Evolutionary conservation across 768 basidiomycete species (phyloP).

Genomic region (Daedalea quercina): DNA sequence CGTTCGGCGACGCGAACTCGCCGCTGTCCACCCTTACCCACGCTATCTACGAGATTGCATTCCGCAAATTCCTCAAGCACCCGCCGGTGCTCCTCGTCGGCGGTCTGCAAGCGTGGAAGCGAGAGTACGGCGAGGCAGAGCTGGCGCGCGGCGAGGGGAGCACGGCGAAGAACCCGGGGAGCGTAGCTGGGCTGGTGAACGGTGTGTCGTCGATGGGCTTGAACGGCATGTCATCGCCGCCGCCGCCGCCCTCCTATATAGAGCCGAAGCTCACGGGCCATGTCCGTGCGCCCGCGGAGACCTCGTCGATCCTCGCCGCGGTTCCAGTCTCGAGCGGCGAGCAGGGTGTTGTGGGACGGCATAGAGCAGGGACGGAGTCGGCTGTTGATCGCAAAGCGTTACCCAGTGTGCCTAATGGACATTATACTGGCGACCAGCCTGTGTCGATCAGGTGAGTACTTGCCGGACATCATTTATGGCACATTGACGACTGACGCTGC

Average conservation of each 20-base stretch:
- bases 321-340: slow-evolving; percentile 2
- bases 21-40: slow-evolving; percentile 56
- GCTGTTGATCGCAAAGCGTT: slow-evolving; percentile 15
- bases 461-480: not conserved
- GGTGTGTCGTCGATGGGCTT: slow-evolving; percentile 4
- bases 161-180: not conserved
- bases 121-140: slow-evolving; percentile 40
- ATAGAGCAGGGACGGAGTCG: slow-evolving; percentile 12
- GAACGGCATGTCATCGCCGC: slow-evolving; percentile 6
- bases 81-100: slow-evolving; percentile 82
- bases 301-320: slow-evolving; percentile 3
- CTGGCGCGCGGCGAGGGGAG: slow-evolving; percentile 20
- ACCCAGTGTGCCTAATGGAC: slow-evolving; percentile 14
- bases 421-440: slow-evolving; percentile 37
- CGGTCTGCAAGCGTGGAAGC: slow-evolving; percentile 78
- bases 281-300: slow-evolving; percentile 12
- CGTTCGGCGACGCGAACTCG: slow-evolving; percentile 39
- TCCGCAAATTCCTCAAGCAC: slow-evolving; percentile 62
- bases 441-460: slow-evolving; percentile 36
- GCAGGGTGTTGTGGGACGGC: slow-evolving; percentile 6
- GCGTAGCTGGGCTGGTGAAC: slow-evolving; percentile 1
- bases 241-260: not conserved
- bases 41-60: slow-evolving; percentile 69
- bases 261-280: slow-evolving; percentile 11
- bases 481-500: not conserved